phyloP scores from a whole-genome alignment of 768 basidiomycete genomes.

The Lanmaoa rubissima region DNA sequence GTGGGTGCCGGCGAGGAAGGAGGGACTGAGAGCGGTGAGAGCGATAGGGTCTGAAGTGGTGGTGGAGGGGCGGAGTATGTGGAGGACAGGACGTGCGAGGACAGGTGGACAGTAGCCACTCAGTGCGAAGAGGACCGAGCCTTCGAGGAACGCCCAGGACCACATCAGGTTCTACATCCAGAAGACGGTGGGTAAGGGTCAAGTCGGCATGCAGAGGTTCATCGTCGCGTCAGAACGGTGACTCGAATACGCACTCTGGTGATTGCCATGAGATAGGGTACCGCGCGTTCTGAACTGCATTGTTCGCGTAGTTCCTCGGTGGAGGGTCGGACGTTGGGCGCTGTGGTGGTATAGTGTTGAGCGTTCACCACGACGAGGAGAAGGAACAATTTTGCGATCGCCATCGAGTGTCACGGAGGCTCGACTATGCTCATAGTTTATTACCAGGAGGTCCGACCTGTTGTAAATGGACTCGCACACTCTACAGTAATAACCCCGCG shows the following conservation, averaged over 20 bases:
- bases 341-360: constrained; percentile 1
- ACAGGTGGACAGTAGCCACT: not conserved
- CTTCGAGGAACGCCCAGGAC: constrained; percentile 12
- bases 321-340: constrained; percentile 18
- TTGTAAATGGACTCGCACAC: no score
- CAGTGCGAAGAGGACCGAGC: not conserved
- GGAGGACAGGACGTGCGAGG: not conserved
- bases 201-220: no score
- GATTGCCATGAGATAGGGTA: not conserved
- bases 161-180: not conserved
- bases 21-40: constrained; percentile 6
- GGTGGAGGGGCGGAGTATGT: not conserved
- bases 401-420: not conserved
- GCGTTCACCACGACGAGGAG: not conserved
- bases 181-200: not conserved
- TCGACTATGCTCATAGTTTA: no score
- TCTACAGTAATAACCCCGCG: no score
- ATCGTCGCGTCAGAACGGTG: no score
- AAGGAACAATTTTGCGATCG: constrained; percentile 7
- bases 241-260: not conserved
- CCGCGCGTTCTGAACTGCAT: not conserved
- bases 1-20: constrained; percentile 9
- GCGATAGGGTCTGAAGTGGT: not conserved
- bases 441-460: no score
- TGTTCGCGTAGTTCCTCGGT: constrained; percentile 13